Conservation (phyloP, 345 rosid species). For the Eucalyptus cloeziana region DNA sequence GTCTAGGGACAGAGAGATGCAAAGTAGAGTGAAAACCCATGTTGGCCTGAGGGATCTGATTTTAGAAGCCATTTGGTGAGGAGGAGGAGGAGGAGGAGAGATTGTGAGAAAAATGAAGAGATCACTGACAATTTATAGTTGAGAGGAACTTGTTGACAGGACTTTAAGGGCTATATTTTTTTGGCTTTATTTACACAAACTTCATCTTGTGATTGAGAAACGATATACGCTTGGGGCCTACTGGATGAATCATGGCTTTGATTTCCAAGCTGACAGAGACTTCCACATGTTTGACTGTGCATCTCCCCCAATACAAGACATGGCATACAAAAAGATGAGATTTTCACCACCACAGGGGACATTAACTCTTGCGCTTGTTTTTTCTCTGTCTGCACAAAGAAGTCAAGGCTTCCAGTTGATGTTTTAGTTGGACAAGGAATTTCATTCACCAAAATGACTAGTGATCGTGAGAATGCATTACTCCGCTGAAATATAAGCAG, state of each 20-base stretch:
- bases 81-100: not conserved
- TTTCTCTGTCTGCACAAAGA: not conserved
- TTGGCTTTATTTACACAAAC: not conserved
- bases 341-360: not conserved
- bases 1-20: not conserved
- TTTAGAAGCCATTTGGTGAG: not conserved
- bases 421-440: not conserved
- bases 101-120: not conserved
- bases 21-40: not conserved
- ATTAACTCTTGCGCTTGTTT: not conserved
- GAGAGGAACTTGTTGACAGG: not conserved
- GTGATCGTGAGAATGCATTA: not conserved
- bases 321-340: not conserved
- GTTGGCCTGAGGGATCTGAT: not conserved
- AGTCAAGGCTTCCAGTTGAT: not conserved
- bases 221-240: not conserved
- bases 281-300: not conserved
- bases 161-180: not conserved
- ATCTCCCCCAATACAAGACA: not conserved
- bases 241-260: not conserved
- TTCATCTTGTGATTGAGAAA: not conserved
- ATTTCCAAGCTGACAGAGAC: not conserved
- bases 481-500: no score
- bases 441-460: not conserved
- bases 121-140: not conserved